phyloP scores from a whole-genome alignment of 1,284 basidiomycete genomes.

The Trametes versicolor region DNA sequence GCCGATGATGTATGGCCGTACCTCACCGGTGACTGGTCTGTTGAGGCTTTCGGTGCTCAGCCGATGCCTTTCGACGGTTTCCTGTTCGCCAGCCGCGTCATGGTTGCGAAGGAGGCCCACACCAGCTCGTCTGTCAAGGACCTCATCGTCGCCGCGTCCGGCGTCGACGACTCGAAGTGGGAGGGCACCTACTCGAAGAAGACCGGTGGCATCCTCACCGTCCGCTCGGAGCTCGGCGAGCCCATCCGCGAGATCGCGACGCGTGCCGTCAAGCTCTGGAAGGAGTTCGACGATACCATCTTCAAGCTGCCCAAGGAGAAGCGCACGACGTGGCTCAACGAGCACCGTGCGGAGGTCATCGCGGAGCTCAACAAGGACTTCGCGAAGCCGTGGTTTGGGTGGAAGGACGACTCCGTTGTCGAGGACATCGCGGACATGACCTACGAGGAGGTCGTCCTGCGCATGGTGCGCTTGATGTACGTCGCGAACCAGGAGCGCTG shows the following conservation, averaged over 20 bases:
- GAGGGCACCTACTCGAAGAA: conserved; percentile 96
- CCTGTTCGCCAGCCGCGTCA: conserved; percentile 95
- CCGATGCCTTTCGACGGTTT: conserved; percentile 99
- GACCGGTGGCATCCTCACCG: conserved; percentile 96
- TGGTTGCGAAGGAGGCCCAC: conserved; percentile 99
- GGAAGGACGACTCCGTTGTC: conserved; percentile 87
- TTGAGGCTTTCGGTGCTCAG: conserved; percentile 82
- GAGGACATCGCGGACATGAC: conserved; percentile 96
- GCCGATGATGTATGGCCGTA: conserved; percentile 98
- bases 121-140: conserved; percentile 96
- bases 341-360: conserved; percentile 92
- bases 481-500: conserved; percentile 92
- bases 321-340: conserved; percentile 86
- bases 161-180: conserved; percentile 92
- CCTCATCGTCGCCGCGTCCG: conserved; percentile 93
- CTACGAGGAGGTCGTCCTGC: conserved; percentile 94
- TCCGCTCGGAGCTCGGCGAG: conserved; percentile 97
- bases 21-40: conserved; percentile 95
- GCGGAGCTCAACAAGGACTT: conserved; percentile 95
- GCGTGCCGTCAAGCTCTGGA: conserved; percentile 96
- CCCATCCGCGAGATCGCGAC: conserved; percentile 99
- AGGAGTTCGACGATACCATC: conserved; percentile 96
- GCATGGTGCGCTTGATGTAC: conserved; percentile 95
- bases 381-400: conserved; percentile 96
- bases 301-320: conserved; percentile 98